Evolutionary conservation across 2,329 filamentous ascomycete species (phyloP).

Genomic region (Hypoxylon sp.): DNA sequence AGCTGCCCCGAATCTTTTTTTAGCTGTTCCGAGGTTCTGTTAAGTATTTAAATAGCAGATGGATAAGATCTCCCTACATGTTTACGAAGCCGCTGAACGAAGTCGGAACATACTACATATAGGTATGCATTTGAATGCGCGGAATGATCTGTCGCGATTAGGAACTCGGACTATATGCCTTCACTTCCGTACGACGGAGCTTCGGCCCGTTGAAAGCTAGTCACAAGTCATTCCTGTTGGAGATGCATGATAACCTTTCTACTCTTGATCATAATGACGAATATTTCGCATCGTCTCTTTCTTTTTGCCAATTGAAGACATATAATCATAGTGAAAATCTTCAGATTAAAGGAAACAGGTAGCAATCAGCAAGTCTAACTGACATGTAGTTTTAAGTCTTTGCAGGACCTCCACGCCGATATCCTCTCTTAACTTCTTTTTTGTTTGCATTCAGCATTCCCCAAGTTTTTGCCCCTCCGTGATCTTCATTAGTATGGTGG

Average conservation of each 20-base stretch:
- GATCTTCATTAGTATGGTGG: constrained; percentile 52
- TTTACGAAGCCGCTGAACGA: neutral
- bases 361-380: constrained; percentile 41
- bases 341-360: constrained; percentile 42
- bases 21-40: neutral
- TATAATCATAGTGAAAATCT: constrained; percentile 29
- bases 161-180: neutral
- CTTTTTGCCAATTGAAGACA: constrained; percentile 7
- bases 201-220: constrained; percentile 30
- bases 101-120: constrained; percentile 14
- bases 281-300: neutral
- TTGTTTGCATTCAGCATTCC: constrained; percentile 41
- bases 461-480: constrained; percentile 39
- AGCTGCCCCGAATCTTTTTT: neutral
- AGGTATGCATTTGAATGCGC: constrained; percentile 7
- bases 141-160: constrained; percentile 10
- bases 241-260: constrained; percentile 6
- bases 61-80: neutral
- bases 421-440: constrained; percentile 30
- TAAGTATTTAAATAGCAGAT: neutral
- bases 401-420: constrained; percentile 32
- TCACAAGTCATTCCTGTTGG: constrained; percentile 12
- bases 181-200: constrained; percentile 18
- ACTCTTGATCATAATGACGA: constrained; percentile 12
- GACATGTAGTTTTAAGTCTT: constrained; percentile 34